Conservation (phyloP, 2,329 filamentous ascomycete genomes). For the Aspergillus arachidicola region DNA sequence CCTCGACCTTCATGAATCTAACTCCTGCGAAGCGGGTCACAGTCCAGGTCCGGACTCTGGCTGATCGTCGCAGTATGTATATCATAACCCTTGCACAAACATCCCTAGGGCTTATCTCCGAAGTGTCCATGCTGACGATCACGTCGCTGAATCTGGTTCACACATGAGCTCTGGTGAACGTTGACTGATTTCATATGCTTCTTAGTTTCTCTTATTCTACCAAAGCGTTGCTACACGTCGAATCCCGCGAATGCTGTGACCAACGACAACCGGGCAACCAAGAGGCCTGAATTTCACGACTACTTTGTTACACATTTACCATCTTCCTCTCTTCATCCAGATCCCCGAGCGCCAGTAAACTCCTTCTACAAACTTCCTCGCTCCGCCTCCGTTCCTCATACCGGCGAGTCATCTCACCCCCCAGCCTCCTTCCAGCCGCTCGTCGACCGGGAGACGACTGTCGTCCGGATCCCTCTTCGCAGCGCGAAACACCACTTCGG, state of each 20-base stretch:
- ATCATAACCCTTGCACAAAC: not conserved
- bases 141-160: not conserved
- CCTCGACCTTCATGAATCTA: conserved; percentile 42
- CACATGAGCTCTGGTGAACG: not conserved
- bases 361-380: conserved; percentile 85
- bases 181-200: not conserved
- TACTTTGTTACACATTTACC: conserved; percentile 98
- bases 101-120: conserved; percentile 19
- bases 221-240: conserved; percentile 24
- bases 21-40: conserved; percentile 41
- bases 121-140: conserved; percentile 10
- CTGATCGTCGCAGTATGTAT: conserved; percentile 40
- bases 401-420: conserved; percentile 50
- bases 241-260: conserved; percentile 22
- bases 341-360: conserved; percentile 66
- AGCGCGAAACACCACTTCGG: conserved; percentile 97
- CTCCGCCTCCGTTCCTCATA: conserved; percentile 79
- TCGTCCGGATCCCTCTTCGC: conserved; percentile 90
- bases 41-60: conserved; percentile 43
- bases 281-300: conserved; percentile 73
- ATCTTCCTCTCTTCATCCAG: conserved; percentile 88
- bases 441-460: conserved; percentile 77
- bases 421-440: conserved; percentile 63
- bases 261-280: conserved; percentile 15
- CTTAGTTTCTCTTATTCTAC: conserved; percentile 37